Percentiles rank a stretch among this genome's conserved stretches.
These are phyloP conservation scores for Cyberlindnera suaveolens DNA, from an alignment of 805 yeast genomes.

Conservation along the genomic window DNA sequence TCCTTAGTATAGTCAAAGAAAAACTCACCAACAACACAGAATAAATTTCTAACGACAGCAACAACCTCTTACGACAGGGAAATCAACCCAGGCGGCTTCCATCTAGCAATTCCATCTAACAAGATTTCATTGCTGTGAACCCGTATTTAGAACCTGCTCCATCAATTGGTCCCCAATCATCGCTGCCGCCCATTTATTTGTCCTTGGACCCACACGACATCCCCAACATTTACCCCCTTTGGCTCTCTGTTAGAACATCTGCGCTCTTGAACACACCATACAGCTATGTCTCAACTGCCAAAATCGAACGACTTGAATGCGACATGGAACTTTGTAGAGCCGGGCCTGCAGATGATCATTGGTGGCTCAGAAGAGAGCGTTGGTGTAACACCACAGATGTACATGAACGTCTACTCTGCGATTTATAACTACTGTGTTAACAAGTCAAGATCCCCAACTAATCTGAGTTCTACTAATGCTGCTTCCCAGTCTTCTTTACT, in stretches of 20 bases:
- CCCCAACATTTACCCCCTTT: no score
- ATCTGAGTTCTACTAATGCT: constrained; percentile 18
- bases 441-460: constrained; percentile 51
- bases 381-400: constrained; percentile 63
- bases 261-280: background rate
- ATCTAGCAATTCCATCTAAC: no score
- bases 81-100: no score
- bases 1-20: no score
- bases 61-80: background rate
- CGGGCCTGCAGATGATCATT: constrained; percentile 63
- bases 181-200: no score
- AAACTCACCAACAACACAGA: no score
- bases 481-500: constrained; percentile 37
- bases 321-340: constrained; percentile 76
- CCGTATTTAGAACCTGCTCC: no score
- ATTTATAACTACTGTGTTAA: constrained; percentile 90
- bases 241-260: background rate
- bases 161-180: no score
- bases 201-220: no score
- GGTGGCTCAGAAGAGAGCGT: constrained; percentile 51
- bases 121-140: no score
- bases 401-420: constrained; percentile 87
- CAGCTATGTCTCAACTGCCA: constrained; percentile 32
- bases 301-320: constrained; percentile 56
- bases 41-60: no score